Evolutionary conservation across 228 moss, liverwort and hornwort genomes (phyloP), one percentile per base, ranked within the genome.

Genomic region (Sphagnum fallax): DNA sequence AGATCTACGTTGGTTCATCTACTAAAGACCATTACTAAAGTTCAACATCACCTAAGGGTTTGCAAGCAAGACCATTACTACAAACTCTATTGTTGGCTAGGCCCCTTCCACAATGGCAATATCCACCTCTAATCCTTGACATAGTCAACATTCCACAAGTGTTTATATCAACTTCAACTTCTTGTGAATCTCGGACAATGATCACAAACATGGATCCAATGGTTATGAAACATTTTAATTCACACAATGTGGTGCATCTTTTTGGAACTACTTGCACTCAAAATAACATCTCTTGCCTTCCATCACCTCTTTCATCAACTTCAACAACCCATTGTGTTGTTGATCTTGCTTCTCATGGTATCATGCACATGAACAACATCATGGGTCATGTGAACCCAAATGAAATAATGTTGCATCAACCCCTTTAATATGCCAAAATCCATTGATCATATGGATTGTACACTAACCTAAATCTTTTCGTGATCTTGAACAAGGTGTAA

Each of bases 51-150:
- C n/a, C n/a, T n/a, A n/a, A n/a, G n/a, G n/a, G n/a, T n/a, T n/a
- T n/a, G n/a, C n/a, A 91, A 65, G 91, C 93, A 4, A 89, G 91
- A 0, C 93, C 93, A 0, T 65, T 91, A 15, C 52, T 93, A n/a
- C 82, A 84, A 68, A 83, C 93, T 4, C 89, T 93, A 3, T 80
- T 91, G 6, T 80, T 91, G 16, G 87, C 91, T 10, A 91, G 89
- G 7, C 91, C 93, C 6, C 80, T 91, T 6, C 93, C 91, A 2
- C 89, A 93, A 69, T 93, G 93, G 93, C 78, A 85, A 62, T 87
- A 89, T 68, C 93, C 93, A 0, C 93, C 93, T n/a, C 93, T 91
- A 48, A 83, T 85, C 14, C 61, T 93, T 58, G 93, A 87, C n/a
- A 75, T 89, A 48, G 81, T 91, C 11, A 91, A 93, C 60, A 93